Base-by-base conservation (phyloP, 805 yeast genomes). In the Candida wancherniae region DNA sequence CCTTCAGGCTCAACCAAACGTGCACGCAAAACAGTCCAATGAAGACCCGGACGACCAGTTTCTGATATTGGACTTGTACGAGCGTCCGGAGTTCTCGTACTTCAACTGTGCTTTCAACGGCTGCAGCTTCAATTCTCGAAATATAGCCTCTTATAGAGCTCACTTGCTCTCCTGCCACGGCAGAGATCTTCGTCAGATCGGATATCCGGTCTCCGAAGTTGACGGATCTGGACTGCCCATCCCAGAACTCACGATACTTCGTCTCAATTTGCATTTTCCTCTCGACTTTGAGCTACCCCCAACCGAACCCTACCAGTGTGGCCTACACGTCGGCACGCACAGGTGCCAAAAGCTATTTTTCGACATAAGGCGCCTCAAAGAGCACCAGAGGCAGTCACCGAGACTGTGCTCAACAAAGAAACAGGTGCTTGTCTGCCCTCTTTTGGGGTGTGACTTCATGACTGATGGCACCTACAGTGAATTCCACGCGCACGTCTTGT, bases 401-500 rank as follows among this genome's bases (percentile, higher is more conserved):
- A 11, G n/a, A 29, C 46, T 9, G 5, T 63, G 69, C 33, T 56
- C 67, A 2, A 7, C 33, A 5, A 50, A 48, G 35, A 46, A 42
- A 15, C 67, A 61, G 35, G 61, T 59, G 2, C 46, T 57, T 26
- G 34, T 51, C 4, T 63, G 70, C 38, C 67, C 70, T 3, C 35
- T 63, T 12, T 39, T 63, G 19, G 70, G 70, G 7, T 63, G 70
- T 40, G 64, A 57, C 1, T 63, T 43, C 36, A 51, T 57, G 50
- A 59, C 67, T 0, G 65, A 59, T 18, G 57, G 50, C 5, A 23
- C 39, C 20, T 42, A 34, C 31, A 15, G 15, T 1, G 43, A 35
- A 24, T 37, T 35, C n/a, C 15, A 18, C 19, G 16, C 22, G 14
- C 48, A 44, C 26, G 23, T 39, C 9, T 13, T 17, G 11, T 19